Evolutionary conservation across 805 yeast genomes (phyloP), one percentile per base, ranked within the genome.

Genomic region (Wickerhamomyces bisporus): DNA sequence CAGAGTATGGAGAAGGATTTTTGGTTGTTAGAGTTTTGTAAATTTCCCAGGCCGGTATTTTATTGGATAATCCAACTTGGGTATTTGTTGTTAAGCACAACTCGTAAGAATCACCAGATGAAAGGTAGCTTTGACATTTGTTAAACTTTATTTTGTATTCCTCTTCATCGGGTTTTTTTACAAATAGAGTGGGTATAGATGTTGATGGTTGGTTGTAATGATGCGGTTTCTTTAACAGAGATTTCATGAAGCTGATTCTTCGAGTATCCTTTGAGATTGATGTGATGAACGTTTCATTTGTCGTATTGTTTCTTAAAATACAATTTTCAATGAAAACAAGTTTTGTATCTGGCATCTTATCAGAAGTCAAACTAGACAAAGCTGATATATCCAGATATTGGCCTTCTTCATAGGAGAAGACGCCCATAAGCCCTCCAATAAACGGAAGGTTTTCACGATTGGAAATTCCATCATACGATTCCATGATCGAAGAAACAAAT

Each of bases 1-100:
- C 80, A 3, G 96, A 79, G 57, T 85, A 91, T 2, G 99, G 98
- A 0, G 98, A 86, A 3, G 98, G 98, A 54, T 94, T 93, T 39
- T 71, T 73, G 12, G 61, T 51, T 0, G 86, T 77, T 38, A 93
- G 64, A 1, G 78, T 71, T 53, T 84, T 81, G 64, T 87, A 93
- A 3, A 91, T 69, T 14, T 73, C 76, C 96, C 97, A 93, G 0
- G 95, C 71, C 3, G 68, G 47, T 10, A 79, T 51, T 8, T 57
- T 45, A 6, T 60, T 43, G 0, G 81, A 79, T 13, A 86, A 65
- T 6, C 59, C 60, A 12, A 86, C 68, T 37, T 67, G 67, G 40
- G 91, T 83, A 42, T 77, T 84, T 1, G 83, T 80, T 0, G 98
- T 91, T 24, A 93, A 68, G 55, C 98, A 93, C 13, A 93, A 70